Base-by-base conservation (phyloP, 352 stramenopile genomes). In the Globisporangium barbulae region DNA sequence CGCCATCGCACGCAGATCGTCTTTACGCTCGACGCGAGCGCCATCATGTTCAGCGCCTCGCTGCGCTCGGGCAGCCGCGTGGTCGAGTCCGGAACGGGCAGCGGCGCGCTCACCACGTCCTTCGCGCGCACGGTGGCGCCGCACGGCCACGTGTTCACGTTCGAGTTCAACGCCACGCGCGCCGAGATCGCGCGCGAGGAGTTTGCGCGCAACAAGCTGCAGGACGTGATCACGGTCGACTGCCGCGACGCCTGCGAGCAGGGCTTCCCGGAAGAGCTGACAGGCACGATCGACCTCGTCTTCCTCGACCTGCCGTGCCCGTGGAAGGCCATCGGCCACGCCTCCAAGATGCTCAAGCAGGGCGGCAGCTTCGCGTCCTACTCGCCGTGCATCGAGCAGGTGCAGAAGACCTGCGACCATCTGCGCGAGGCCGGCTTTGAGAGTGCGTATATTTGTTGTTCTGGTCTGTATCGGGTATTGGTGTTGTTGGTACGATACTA, bases 301-400 rank as follows among this genome's bases (percentile, higher is more conserved):
- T 99, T 99, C 67, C 74, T 99, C 21, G 98, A 99, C 72, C 72
- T 99, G 59, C 98, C 98, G 2, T 97, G 97, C 70, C 98, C 98
- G 9, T 99, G 97, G 97, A 84, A 95, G 55, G 97, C 96, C 13
- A 88, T 99, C 21, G 78, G 81, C 21, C 91, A 99, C 74, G 96
- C 96, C 1, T 83, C 88, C 47, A 82, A 95, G 71, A 89, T 93
- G 71, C 80, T 99, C 39, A 98, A 98, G 75, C 79, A 91, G 42
- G 93, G 91, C 65, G 94, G 89, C 17, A 81, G 85, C 49, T 89
- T 99, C 54, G 97, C 95, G 49, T 98, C 88, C 30, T 99, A 99
- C 80, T 98, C 91, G 59, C 98, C 98, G 5, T 99, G 98, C 72
- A 98, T 99, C 55, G 98, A 99, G 79, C 98, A 99, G 74, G 97